A percentile compares a stretch with the other conserved stretches of the same genome.
phyloP scores from a whole-genome alignment of 1,284 basidiomycete genomes.

The Takashimella tepidaria region DNA sequence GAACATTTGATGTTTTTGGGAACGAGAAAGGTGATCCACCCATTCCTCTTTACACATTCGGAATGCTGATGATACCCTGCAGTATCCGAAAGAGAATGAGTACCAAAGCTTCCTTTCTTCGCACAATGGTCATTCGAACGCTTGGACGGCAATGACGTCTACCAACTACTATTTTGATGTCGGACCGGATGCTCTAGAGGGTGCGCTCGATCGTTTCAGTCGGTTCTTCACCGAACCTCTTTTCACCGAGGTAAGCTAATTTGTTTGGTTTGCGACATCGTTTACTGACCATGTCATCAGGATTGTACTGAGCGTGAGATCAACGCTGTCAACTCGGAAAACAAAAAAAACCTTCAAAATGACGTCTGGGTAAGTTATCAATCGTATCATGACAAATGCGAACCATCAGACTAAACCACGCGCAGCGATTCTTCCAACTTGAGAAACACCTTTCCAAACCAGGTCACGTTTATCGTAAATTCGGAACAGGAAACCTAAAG shows the following conservation, averaged over 20 bases:
- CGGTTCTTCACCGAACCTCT: constrained; percentile 92
- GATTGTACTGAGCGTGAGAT: constrained; percentile 92
- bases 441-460: constrained; percentile 80
- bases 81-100: constrained; percentile 87
- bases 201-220: constrained; percentile 84
- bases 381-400: neutral
- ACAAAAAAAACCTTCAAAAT: constrained; percentile 95
- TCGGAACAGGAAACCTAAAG: constrained; percentile 81
- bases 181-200: constrained; percentile 72
- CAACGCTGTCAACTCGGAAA: constrained; percentile 95
- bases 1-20: constrained; percentile 92
- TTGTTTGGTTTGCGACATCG: neutral
- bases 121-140: constrained; percentile 88
- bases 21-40: constrained; percentile 46
- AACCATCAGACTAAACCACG: neutral
- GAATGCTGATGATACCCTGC: constrained; percentile 51
- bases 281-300: constrained; percentile 6
- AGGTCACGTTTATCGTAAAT: constrained; percentile 87
- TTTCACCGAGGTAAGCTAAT: constrained; percentile 56
- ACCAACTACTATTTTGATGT: constrained; percentile 85
- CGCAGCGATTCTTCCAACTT: constrained; percentile 94
- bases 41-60: neutral
- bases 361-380: constrained; percentile 65
- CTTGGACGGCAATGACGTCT: constrained; percentile 87
- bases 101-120: constrained; percentile 86